Conservation (phyloP, 2,329 filamentous ascomycete species). For the Colletotrichum lini region DNA sequence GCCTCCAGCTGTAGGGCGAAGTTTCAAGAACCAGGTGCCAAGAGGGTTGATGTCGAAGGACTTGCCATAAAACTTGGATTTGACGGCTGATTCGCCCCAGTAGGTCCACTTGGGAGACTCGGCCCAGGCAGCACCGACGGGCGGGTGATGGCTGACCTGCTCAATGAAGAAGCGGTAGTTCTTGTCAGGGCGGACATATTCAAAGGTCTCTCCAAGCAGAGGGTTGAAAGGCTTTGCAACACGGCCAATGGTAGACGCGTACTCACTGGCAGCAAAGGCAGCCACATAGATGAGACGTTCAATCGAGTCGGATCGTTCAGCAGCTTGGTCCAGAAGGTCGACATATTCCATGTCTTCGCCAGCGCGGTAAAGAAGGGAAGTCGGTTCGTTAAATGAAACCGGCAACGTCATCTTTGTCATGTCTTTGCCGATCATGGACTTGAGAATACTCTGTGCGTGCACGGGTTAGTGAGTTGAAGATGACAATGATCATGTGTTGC, state of each 20-base stretch:
- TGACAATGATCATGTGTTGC: background rate
- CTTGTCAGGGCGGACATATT: slow-evolving; percentile 95
- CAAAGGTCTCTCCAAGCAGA: slow-evolving; percentile 94
- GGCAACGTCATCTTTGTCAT: slow-evolving; percentile 99
- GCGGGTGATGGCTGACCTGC: slow-evolving; percentile 97
- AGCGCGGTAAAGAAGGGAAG: slow-evolving; percentile 92
- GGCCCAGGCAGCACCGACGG: slow-evolving; percentile 92
- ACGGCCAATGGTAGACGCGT: slow-evolving; percentile 95
- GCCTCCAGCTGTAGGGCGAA: slow-evolving; percentile 81
- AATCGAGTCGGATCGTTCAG: slow-evolving; percentile 86
- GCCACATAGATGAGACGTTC: slow-evolving; percentile 96
- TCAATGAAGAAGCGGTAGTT: slow-evolving; percentile 99
- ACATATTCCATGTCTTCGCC: slow-evolving; percentile 99
- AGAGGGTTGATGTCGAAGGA: slow-evolving; percentile 97
- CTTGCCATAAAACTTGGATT: slow-evolving; percentile 97
- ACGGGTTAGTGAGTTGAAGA: slow-evolving; percentile 7
- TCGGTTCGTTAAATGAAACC: slow-evolving; percentile 98
- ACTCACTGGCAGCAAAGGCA: slow-evolving; percentile 95
- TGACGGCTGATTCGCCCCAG: slow-evolving; percentile 94
- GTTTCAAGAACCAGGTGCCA: slow-evolving; percentile 94
- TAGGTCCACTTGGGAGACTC: slow-evolving; percentile 97
- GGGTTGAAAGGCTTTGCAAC: slow-evolving; percentile 99
- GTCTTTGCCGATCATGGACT: slow-evolving; percentile 99
- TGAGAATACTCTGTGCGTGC: slow-evolving; percentile 83
- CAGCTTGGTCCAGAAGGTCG: slow-evolving; percentile 90